These are phyloP conservation scores for Anisodus acutangulus DNA, from an alignment of 257 asterid genomes.

Conservation along the genomic window DNA sequence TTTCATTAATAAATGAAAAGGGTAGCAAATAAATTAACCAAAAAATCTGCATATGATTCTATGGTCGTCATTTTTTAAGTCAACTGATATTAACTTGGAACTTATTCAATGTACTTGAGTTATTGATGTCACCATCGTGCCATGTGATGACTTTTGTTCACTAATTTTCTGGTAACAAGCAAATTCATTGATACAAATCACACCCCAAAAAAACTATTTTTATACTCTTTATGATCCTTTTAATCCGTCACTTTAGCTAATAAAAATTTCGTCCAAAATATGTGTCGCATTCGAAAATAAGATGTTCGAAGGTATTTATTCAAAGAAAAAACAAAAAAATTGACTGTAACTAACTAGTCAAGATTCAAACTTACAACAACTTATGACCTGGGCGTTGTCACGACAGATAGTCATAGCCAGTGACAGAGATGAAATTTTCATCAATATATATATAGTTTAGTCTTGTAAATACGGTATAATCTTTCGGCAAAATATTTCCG, in stretches of 20 bases:
- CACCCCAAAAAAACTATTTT: no score
- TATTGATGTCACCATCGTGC: conserved; percentile 9
- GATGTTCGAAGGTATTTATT: background rate
- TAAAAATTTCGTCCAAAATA: no score
- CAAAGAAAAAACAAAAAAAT: background rate
- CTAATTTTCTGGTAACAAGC: background rate
- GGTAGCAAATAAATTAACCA: background rate
- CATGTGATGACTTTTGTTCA: background rate
- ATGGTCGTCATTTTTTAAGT: background rate
- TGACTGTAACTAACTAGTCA: background rate
- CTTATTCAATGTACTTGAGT: background rate
- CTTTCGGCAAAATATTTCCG: background rate
- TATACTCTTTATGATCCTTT: no score
- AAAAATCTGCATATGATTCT: background rate
- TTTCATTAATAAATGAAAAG: background rate
- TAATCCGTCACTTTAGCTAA: no score
- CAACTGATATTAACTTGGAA: background rate
- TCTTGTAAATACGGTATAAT: no score
- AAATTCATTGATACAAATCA: background rate
- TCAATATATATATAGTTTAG: background rate
- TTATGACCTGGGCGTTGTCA: background rate
- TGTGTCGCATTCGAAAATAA: no score
- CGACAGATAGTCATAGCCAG: background rate
- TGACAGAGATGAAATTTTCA: background rate
- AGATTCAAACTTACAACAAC: background rate